Base-by-base conservation (phyloP, 805 yeast genomes). In the Yamadazyma phyllophila region DNA sequence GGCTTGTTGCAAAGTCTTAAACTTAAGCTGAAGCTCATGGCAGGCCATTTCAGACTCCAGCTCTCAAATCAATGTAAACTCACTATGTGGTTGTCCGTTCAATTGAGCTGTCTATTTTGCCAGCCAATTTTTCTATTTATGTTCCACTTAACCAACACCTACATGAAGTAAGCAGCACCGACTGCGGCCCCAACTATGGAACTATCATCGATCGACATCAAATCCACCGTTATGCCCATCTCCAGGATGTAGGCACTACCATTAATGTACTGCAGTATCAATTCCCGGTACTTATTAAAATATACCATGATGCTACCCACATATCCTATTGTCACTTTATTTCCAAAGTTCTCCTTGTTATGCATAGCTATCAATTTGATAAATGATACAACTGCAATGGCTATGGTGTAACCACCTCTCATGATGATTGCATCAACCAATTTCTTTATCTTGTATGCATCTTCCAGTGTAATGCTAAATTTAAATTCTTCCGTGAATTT, bases 121-220 rank as follows among this genome's bases (percentile, higher is more conserved):
- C 24, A 40, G 16, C 36, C 36, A 24, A 20, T n/a, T 33, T 16
- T 24, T 14, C 39, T 55, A 51, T 16, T 14, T 30, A 26, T 24
- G 24, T 20, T 20, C 24, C 24, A n/a, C n/a, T n/a, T n/a, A 20
- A 20, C 24, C 24, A 20, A 20, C 24, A 20, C 24, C 31, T 29
- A 29, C 31, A 11, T 32, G 47, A 56, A 55, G 44, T 55, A 60
- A 17, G 75, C 75, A 15, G 82, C 81, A 13, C 79, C 78, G 36
- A 78, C 72, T 10, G 80, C 82, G 24, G 81, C 79, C 4, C 83
- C 83, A 26, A 77, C 61, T 7, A 78, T 63, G 12, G 78, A 71
- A 43, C 80, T 74, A 50, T 78, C 67, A 13, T 69, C 72, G 24
- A 77, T 61, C 36, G 66, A 62, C 43, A 59, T 63, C 41, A 78